These are phyloP conservation scores for Rusavskia elegans DNA, from an alignment of 495 filamentous ascomycete species.

Conservation along the genomic window DNA sequence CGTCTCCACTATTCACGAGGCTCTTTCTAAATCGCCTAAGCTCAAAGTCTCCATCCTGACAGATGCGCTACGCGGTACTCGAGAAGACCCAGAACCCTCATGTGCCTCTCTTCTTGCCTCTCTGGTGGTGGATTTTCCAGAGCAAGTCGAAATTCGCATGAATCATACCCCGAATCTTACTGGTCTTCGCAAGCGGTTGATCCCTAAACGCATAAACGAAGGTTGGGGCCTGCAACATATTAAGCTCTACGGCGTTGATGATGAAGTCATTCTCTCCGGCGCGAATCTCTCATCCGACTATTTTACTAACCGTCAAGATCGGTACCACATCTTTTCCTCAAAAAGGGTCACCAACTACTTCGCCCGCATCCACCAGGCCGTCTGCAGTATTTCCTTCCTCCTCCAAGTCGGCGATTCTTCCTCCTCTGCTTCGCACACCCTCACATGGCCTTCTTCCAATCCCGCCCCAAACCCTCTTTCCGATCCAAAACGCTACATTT, in stretches of 20 bases:
- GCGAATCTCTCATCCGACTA: constrained; percentile 91
- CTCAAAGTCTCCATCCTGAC: constrained; percentile 85
- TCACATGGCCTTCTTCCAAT: constrained; percentile 71
- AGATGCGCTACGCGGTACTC: constrained; percentile 78
- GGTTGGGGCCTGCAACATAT: constrained; percentile 98
- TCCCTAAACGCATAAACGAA: constrained; percentile 87
- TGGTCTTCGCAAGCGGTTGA: constrained; percentile 62
- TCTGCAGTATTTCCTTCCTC: constrained; percentile 69
- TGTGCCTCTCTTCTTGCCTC: constrained; percentile 80
- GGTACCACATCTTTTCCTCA: constrained; percentile 83
- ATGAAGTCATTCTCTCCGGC: constrained; percentile 89
- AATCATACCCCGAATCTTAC: constrained; percentile 96
- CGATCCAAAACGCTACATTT: constrained; percentile 48
- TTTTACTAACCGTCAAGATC: constrained; percentile 88
- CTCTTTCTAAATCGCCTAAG: constrained; percentile 53
- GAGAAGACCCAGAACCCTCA: constrained; percentile 75
- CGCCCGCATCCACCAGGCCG: constrained; percentile 52
- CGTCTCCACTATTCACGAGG: constrained; percentile 59
- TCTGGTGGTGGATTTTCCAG: constrained; percentile 59
- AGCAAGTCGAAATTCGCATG: constrained; percentile 88
- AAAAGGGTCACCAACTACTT: constrained; percentile 72
- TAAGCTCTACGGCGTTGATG: constrained; percentile 95
- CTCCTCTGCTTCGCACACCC: constrained; percentile 45
- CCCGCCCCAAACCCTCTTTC: constrained; percentile 53
- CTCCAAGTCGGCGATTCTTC: constrained; percentile 41